Evolutionary conservation across 2,329 filamentous ascomycete genomes (phyloP).

Genomic region (Colletotrichum tofieldiae): DNA sequence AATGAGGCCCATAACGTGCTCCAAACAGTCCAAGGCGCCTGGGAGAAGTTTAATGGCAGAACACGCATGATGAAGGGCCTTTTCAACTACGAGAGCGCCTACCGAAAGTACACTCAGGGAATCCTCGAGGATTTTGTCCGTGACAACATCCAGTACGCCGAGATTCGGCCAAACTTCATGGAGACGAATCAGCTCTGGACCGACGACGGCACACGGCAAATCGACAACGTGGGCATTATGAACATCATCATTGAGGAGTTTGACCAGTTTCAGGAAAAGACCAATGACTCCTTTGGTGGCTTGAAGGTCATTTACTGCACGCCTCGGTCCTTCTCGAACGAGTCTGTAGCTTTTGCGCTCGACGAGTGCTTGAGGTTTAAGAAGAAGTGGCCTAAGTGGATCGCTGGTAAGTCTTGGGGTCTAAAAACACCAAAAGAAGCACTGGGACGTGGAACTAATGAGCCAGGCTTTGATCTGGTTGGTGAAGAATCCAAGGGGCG

Average conservation of each 20-base stretch:
- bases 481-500: slow-evolving; percentile 76
- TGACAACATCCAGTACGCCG: slow-evolving; percentile 80
- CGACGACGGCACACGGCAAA: slow-evolving; percentile 67
- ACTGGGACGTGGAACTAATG: slow-evolving; percentile 10
- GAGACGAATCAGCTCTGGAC: slow-evolving; percentile 72
- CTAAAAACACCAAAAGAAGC: no score
- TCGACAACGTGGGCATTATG: slow-evolving; percentile 74
- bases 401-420: slow-evolving; percentile 68
- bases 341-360: slow-evolving; percentile 67
- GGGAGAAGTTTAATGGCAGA: slow-evolving; percentile 77
- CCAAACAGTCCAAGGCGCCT: slow-evolving; percentile 68
- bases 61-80: slow-evolving; percentile 83
- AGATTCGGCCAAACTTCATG: slow-evolving; percentile 80
- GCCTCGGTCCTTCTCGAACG: slow-evolving; percentile 70
- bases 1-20: slow-evolving; percentile 70
- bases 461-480: slow-evolving; percentile 77
- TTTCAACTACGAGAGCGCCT: slow-evolving; percentile 77
- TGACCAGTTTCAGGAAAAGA: slow-evolving; percentile 60
- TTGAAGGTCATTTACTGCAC: slow-evolving; percentile 82
- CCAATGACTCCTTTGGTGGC: slow-evolving; percentile 68
- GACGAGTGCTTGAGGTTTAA: slow-evolving; percentile 76
- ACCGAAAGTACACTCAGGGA: slow-evolving; percentile 71
- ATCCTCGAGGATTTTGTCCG: slow-evolving; percentile 74
- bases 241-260: slow-evolving; percentile 71
- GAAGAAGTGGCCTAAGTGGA: slow-evolving; percentile 67